A percentile compares a stretch with the other conserved stretches of the same genome.
These are phyloP conservation scores for Reticulascus tulasneorum DNA, from an alignment of 2,329 filamentous ascomycete species.

Conservation along the genomic window DNA sequence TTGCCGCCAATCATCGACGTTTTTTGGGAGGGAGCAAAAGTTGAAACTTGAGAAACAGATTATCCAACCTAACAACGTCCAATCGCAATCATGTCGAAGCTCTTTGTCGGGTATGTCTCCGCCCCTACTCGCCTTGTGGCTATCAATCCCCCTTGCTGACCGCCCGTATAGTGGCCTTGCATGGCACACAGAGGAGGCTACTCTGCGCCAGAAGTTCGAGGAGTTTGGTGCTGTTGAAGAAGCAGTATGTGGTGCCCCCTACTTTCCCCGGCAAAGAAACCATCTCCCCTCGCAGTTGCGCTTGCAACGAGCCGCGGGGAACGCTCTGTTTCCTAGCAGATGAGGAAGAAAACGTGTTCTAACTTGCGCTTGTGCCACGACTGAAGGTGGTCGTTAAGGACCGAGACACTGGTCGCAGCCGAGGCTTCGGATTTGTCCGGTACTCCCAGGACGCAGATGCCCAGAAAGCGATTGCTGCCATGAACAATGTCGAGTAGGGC, in stretches of 20 bases:
- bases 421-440: conserved; percentile 95
- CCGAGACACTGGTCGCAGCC: conserved; percentile 91
- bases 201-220: conserved; percentile 85
- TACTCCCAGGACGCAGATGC: conserved; percentile 75
- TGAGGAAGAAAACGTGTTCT: conserved; percentile 11
- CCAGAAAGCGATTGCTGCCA: conserved; percentile 68
- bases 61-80: conserved; percentile 2
- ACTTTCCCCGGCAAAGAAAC: conserved; percentile 8
- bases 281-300: conserved; percentile 6
- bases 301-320: conserved; percentile 1
- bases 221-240: conserved; percentile 89
- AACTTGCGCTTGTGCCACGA: conserved; percentile 10
- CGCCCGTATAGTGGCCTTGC: conserved; percentile 71
- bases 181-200: conserved; percentile 93
- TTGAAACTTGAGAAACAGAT: conserved; percentile 3
- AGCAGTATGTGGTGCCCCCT: conserved; percentile 65
- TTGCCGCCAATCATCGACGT: conserved; percentile 7
- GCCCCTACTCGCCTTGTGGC: conserved; percentile 5
- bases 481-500: conserved; percentile 88
- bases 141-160: conserved; percentile 10
- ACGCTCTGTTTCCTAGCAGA: conserved; percentile 3
- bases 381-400: conserved; percentile 92
- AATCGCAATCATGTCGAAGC: conserved; percentile 70
- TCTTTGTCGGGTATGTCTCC: conserved; percentile 81
- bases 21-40: conserved; percentile 2